Evolutionary conservation across 495 filamentous ascomycete genomes (phyloP).

Genomic region (Penicillium herquei): DNA sequence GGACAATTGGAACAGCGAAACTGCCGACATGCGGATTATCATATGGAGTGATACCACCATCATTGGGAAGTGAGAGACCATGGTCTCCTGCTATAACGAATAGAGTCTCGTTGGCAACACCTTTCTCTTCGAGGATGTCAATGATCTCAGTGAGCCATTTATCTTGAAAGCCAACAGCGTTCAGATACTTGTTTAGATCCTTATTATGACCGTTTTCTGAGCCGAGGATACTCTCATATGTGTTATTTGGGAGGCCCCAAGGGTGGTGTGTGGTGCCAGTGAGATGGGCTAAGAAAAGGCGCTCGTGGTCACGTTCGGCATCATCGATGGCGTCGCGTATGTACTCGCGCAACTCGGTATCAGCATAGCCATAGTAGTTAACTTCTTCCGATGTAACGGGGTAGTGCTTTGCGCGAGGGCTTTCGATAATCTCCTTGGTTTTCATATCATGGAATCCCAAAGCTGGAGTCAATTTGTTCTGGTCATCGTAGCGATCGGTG

Average conservation of each 20-base stretch:
- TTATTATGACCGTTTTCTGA: conserved; percentile 11
- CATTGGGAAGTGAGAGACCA: conserved; percentile 33
- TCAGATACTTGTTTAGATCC: conserved; percentile 39
- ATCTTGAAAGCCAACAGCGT: conserved; percentile 42
- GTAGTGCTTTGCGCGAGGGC: conserved; percentile 33
- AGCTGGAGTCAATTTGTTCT: conserved; percentile 36
- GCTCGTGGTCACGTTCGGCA: conserved; percentile 40
- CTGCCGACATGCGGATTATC: conserved; percentile 39
- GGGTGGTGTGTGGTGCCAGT: conserved; percentile 53
- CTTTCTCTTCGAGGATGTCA: conserved; percentile 37
- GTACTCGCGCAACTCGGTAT: conserved; percentile 44
- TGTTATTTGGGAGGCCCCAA: conserved; percentile 36
- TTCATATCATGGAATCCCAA: conserved; percentile 42
- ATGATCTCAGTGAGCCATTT: conserved; percentile 39
- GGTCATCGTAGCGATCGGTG: conserved; percentile 47
- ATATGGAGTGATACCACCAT: conserved; percentile 31
- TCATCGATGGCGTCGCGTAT: conserved; percentile 46
- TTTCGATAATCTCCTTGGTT: conserved; percentile 41
- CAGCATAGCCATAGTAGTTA: conserved; percentile 52
- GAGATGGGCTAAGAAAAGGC: conserved; percentile 48
- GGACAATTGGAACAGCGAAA: conserved; percentile 38
- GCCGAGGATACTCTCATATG: conserved; percentile 25
- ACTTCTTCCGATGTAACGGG: conserved; percentile 36
- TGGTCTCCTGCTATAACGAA: conserved; percentile 48
- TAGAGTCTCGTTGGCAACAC: conserved; percentile 43